Evolutionary conservation across 495 filamentous ascomycete species (phyloP), one percentile per base, ranked within the genome.

Genomic region (Aspergillus carlsbadensis): DNA sequence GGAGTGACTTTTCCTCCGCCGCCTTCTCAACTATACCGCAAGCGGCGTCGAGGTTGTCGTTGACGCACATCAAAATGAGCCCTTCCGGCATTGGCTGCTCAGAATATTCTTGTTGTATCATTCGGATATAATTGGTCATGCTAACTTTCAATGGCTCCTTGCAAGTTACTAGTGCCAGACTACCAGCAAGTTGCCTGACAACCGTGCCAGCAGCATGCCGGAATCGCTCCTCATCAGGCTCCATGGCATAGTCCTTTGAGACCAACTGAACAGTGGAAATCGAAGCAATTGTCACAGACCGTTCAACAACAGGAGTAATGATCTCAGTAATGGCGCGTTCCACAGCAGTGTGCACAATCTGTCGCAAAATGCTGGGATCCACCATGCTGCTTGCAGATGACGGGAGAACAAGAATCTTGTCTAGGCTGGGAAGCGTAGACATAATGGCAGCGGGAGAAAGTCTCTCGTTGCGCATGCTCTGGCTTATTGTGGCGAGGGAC

Each of bases 61-160:
- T 98, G 57, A 98, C 92, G 68, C 95, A 97, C 88, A 98, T 96
- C 56, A 96, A 80, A 52, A 98, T 92, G 46, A 84, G 73, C 17
- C 92, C 92, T 66, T 99, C 95, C 2, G 92, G 89, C 57, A 89
- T 87, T 22, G 85, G 85, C 62, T 89, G 86, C 29, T 96, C 90
- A 0, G 78, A 80, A 29, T 81, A 73, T n/a, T 83, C 80, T 34
- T 80, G 73, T 55, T 81, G 74, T 10, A 90, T 86, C 65, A 92
- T 79, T n/a, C 95, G 88, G 60, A 99, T 88, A 65, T 97, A 95
- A 70, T 97, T 98, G 33, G 84, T 88, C 76, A 98, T 97, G 75
- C 93, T 97, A 70, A 92, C 91, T 55, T 92, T 85, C 17, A 99
- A 77, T 24, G 94, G 94, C 65, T 99, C 95, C 71, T 97, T 98